Evolutionary conservation across 2,329 filamentous ascomycete species (phyloP), one percentile per base, ranked within the genome.

Genomic region (Bretziella fagacearum): DNA sequence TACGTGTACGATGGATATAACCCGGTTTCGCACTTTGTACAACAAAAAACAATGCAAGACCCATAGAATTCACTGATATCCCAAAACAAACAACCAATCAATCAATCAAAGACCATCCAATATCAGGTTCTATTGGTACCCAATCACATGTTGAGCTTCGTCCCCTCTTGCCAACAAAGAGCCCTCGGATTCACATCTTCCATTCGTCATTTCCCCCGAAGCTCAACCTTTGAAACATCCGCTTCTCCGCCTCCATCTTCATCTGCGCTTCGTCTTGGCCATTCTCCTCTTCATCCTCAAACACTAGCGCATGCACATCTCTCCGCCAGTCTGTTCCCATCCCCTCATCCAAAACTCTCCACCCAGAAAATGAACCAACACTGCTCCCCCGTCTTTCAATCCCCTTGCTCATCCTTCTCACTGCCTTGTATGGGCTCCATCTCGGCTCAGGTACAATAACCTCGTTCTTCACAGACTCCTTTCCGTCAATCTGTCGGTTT

Each of bases 401-500:
- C n/a, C 27, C 27, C n/a, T n/a, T n/a, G 3, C 10, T n/a, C n/a
- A 30, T 30, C 27, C 27, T 4, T 10, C 3, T 5, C 27, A 3
- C 27, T 30, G n/a, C n/a, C 18, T 22, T 23, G 23, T 94, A 96
- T 1, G 79, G 70, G 47, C 79, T 84, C 59, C 85, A 98, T 17
- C 79, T 75, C 17, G 91, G 91, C 55, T 95, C 86, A 0, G 89
- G 89, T 51, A 83, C 71, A 30, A 91, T 86, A 4, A 89, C 80
- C 59, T 98, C 91, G 56, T 93, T 95, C 26, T 80, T 73, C 32
- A 98, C 69, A 57, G 81, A 89, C 62, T 96, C 89, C 59, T 95
- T 94, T 33, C 85, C 89, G 55, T 96, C 91, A 0, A 91, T 89
- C 0, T 95, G 89, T 22, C 91, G 77, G 58, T 96, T 96, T 46